Evolutionary conservation across 2,329 filamentous ascomycete species (phyloP), one percentile per base, ranked within the genome.

Genomic region (Aspergillus sp.): DNA sequence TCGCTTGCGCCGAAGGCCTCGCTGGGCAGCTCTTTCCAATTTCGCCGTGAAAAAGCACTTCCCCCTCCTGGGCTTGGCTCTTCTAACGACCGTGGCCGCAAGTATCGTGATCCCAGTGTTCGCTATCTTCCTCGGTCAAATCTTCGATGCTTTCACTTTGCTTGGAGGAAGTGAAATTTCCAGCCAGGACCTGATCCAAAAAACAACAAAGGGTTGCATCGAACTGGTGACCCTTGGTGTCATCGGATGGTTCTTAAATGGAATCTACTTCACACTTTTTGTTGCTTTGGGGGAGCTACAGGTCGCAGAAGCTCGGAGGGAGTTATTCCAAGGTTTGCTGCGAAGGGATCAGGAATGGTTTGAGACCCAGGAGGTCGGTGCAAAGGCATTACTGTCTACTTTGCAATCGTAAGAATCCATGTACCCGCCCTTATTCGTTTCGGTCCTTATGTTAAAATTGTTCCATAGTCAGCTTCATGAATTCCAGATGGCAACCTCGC

Each of bases 281-380:
- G 80, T 94, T 31, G 72, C 84, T 0, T 95, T 95, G 72, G 91
- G 93, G 14, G 93, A 97, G 73, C 68, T 91, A 2, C 91, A 96
- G 65, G 91, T 90, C 0, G 84, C 83, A 32, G 84, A 77, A 51
- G 87, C 87, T 6, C 84, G 92, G 5, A 78, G 82, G 16, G 78
- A 77, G 5, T 75, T 95, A 2, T 96, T 96, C 69, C 67, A 78
- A 1, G 84, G 84, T 2, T 77, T 98, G 39, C 72, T 96, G n/a
- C 76, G 79, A 6, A 91, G 88, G 69, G 86, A 94, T 12, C 85
- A 95, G 71, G 81, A 83, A 50, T 98, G 93, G 92, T 96, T 91
- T 69, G 92, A 97, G 71, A 79, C 82, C 18, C 83, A 88, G 54
- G 80, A 85, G 42, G 86, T 90, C 57, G 94, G 93, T 0, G 82